A percentile compares a stretch with the other conserved stretches of the same genome.
Conservation (phyloP, 2,329 filamentous ascomycete genomes). For the Zasmidium cellare region DNA sequence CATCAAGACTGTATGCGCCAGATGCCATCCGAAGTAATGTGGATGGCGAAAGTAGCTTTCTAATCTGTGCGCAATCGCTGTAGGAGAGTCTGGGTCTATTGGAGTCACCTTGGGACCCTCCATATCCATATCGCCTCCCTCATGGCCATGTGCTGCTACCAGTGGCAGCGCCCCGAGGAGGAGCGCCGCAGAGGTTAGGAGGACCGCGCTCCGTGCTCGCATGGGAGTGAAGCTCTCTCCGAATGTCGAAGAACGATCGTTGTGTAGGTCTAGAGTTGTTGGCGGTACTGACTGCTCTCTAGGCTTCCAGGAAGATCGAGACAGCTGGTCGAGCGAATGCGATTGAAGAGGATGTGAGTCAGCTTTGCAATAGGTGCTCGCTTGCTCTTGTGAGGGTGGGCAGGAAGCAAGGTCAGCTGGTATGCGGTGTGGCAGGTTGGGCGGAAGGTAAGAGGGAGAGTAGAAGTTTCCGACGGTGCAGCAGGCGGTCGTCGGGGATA, state of each 20-base stretch:
- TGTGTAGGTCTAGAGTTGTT: not conserved
- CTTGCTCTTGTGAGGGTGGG: not conserved
- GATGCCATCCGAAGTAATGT: conserved; percentile 57
- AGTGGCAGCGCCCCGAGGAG: conserved; percentile 42
- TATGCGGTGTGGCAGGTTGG: not conserved
- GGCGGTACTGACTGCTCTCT: not conserved
- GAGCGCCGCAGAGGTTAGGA: conserved; percentile 33
- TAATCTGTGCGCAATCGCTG: conserved; percentile 14
- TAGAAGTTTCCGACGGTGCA: not conserved
- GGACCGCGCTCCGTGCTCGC: conserved; percentile 9
- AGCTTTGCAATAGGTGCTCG: not conserved
- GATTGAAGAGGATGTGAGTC: not conserved
- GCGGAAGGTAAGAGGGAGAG: not conserved
- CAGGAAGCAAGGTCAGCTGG: not conserved
- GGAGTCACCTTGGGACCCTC: conserved; percentile 10
- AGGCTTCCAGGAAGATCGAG: not conserved
- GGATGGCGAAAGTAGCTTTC: conserved; percentile 60
- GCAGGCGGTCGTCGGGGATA: not conserved
- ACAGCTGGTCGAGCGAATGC: not conserved
- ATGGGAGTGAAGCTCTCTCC: conserved; percentile 8
- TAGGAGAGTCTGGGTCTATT: conserved; percentile 32
- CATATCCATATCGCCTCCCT: conserved; percentile 29
- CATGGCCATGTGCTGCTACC: conserved; percentile 43
- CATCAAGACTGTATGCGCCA: conserved; percentile 72
- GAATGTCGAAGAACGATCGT: not conserved